Evolutionary conservation across 2,329 filamentous ascomycete species (phyloP).

Genomic region (Microcera coccophila): DNA sequence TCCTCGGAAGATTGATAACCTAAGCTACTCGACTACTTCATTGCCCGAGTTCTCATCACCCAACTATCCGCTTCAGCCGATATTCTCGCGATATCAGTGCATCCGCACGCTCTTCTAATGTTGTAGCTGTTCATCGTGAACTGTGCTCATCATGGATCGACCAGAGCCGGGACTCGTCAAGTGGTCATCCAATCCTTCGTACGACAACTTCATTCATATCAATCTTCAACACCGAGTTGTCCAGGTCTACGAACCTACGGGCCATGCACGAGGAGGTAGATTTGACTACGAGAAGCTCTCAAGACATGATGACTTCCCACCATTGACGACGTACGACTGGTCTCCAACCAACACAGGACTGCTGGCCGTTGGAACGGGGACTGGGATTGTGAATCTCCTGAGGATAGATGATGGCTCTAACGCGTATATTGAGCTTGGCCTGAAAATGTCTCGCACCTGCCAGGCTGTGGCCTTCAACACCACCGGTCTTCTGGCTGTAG

Average conservation of each 20-base stretch:
- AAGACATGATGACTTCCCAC: slow-evolving; percentile 60
- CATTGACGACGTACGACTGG: slow-evolving; percentile 64
- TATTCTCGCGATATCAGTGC: not conserved
- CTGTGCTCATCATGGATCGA: slow-evolving; percentile 46
- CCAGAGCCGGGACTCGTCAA: slow-evolving; percentile 61
- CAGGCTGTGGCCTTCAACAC: slow-evolving; percentile 79
- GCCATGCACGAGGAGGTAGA: slow-evolving; percentile 51
- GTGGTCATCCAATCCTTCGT: slow-evolving; percentile 58
- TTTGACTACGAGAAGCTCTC: slow-evolving; percentile 57
- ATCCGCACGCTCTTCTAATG: not conserved
- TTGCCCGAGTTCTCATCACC: not conserved
- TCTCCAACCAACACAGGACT: slow-evolving; percentile 60
- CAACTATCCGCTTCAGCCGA: not conserved
- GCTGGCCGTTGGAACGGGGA: slow-evolving; percentile 70
- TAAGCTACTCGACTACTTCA: not conserved
- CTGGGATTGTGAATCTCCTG: slow-evolving; percentile 71
- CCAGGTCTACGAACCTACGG: slow-evolving; percentile 60
- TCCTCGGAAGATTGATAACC: not conserved
- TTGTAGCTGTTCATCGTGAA: not conserved
- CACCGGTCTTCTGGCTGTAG: slow-evolving; percentile 68
- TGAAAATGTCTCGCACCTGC: slow-evolving; percentile 73
- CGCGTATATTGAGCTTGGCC: slow-evolving; percentile 60
- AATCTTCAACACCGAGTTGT: slow-evolving; percentile 61
- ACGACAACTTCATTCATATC: slow-evolving; percentile 61
- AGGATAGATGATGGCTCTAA: slow-evolving; percentile 68